Base-by-base conservation (phyloP, 805 yeast genomes). In the Nakazawaea peltata region DNA sequence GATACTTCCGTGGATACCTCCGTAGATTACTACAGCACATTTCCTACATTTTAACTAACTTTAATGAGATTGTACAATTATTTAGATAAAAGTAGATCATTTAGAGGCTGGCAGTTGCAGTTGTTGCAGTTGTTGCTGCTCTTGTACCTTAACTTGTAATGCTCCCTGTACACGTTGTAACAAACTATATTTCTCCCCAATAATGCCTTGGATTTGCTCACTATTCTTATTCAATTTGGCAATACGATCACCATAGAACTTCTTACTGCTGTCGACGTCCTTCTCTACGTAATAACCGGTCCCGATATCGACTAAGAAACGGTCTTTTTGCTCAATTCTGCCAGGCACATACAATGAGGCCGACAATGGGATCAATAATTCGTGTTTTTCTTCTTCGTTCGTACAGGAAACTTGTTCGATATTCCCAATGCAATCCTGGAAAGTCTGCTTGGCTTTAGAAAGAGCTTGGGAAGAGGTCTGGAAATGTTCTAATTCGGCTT, bases 241-340 rank as follows among this genome's bases (percentile, higher is more conserved):
- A 39, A 87, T 74, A 56, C 92, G 86, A 38, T 64, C 68, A 40
- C 78, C 71, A 55, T 85, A 90, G 49, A 86, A 90, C 36, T 54
- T 57, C 42, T 73, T 63, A 2, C 96, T 81, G 31, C 82, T 86
- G 6, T 62, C 61, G 0, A 74, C 72, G 32, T 57, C 57, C 57
- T 92, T 92, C 52, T 86, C 95, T 13, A 87, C 88, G 53, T 72
- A 92, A 54, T 92, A 92, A 2, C 97, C 97, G 0, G 98, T 92
- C 24, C 98, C 98, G 18, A 92, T 79, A 53, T 92, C 98, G 8
- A 92, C 95, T 53, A 92, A 65, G 48, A 81, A 92, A 40, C 70
- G 76, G 41, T 78, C 70, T 34, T 69, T 69, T 39, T 81, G 74
- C 29, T 67, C 65, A 34, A 84, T 69, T 36, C 65, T 71, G 2